Percentiles rank a stretch among this genome's conserved stretches.
These are phyloP conservation scores for Euphorbia lathyris DNA, from an alignment of 345 rosid species.

Conservation along the genomic window DNA sequence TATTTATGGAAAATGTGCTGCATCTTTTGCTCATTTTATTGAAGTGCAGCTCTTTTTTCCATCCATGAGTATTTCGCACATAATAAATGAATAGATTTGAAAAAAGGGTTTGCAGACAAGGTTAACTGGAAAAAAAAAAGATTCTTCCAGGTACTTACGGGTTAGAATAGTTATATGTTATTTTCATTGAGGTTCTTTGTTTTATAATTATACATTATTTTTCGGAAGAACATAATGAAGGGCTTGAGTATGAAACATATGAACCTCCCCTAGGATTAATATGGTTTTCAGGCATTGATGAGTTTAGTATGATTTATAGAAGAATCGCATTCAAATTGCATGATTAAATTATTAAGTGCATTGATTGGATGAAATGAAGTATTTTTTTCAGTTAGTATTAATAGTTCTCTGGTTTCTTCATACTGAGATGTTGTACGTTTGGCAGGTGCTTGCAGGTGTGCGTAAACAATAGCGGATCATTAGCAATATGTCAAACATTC, in stretches of 20 bases:
- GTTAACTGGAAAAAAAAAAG: not conserved
- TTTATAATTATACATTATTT: too few species aligned
- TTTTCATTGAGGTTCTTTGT: not conserved
- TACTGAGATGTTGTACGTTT: constrained; percentile 13
- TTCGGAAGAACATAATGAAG: not conserved
- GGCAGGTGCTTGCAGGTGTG: constrained; percentile 83
- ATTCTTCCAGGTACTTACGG: not conserved
- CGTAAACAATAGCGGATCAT: constrained; percentile 52
- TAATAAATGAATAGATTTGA: not conserved
- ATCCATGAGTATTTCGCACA: not conserved
- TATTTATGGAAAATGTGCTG: not conserved
- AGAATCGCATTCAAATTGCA: not conserved
- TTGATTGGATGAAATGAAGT: too few species aligned
- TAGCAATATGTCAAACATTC: constrained; percentile 11
- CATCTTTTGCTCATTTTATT: not conserved
- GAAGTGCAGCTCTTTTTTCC: not conserved
- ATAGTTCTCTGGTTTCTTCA: not conserved
- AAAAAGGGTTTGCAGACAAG: not conserved
- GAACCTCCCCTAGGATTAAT: not conserved
- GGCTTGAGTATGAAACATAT: not conserved
- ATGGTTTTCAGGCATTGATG: not conserved
- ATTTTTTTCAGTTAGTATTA: not conserved
- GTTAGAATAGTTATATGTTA: not conserved
- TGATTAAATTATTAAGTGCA: not conserved
- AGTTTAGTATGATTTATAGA: not conserved